phyloP scores from a whole-genome alignment of 2,329 filamentous ascomycete species.

The Diplodia corticola region DNA sequence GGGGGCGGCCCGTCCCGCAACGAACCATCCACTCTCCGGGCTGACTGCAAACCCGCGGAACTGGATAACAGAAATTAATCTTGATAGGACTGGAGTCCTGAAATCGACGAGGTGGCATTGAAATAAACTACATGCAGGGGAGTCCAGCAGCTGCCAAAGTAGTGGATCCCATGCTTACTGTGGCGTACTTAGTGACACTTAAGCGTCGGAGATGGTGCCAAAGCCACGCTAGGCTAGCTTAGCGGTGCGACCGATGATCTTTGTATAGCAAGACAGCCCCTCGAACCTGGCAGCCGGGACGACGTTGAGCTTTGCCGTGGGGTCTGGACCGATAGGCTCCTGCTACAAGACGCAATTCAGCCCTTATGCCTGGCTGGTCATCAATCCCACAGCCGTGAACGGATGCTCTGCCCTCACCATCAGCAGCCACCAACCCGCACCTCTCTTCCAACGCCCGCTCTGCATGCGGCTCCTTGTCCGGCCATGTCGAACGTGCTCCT shows the following conservation, averaged over 20 bases:
- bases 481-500: background rate
- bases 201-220: background rate
- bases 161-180: background rate
- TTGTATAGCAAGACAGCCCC: background rate
- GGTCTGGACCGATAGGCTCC: background rate
- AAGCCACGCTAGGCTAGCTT: background rate
- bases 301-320: background rate
- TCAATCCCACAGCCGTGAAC: background rate
- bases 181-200: background rate
- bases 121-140: constrained; percentile 1
- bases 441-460: background rate
- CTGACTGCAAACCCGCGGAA: too few relatives aligned
- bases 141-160: background rate
- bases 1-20: background rate
- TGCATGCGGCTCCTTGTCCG: constrained; percentile 1
- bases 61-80: background rate
- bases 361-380: background rate
- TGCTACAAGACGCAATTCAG: background rate
- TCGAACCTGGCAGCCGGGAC: too few relatives aligned
- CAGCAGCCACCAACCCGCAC: constrained; percentile 1
- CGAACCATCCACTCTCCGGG: background rate
- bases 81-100: too few relatives aligned
- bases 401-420: background rate
- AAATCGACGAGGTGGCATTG: background rate
- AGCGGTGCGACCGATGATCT: background rate